phyloP scores from a whole-genome alignment of 2,329 filamentous ascomycete species.

The Cladophialophora immunda region DNA sequence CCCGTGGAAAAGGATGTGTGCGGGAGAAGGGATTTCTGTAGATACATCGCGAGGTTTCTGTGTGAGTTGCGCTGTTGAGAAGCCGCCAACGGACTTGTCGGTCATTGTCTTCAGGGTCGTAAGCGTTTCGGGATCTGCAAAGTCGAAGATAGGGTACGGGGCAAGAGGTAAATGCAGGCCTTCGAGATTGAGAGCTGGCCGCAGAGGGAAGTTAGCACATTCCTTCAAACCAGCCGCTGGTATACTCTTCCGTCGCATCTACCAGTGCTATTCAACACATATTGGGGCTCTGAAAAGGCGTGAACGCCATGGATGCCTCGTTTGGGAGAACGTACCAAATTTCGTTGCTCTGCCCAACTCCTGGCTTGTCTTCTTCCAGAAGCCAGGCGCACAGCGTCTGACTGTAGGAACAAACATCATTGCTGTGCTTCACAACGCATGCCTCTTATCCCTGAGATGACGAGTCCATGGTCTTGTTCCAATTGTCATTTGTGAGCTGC shows the following conservation, averaged over 20 bases:
- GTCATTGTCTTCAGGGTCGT: conserved; percentile 76
- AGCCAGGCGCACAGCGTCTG: conserved; percentile 40
- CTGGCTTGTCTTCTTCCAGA: conserved; percentile 40
- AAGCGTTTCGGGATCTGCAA: conserved; percentile 49
- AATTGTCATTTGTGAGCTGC: neutral
- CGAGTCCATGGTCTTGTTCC: neutral
- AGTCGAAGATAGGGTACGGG: conserved; percentile 40
- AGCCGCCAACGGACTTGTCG: conserved; percentile 86
- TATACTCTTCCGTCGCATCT: neutral
- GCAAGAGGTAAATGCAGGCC: conserved; percentile 32
- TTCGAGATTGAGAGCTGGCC: conserved; percentile 42
- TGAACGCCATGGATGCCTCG: neutral
- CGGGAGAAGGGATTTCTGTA: conserved; percentile 51
- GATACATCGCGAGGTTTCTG: conserved; percentile 62
- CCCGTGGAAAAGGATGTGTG: conserved; percentile 85
- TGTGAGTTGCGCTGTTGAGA: conserved; percentile 77
- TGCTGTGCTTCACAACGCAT: neutral
- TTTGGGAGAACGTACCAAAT: conserved; percentile 36
- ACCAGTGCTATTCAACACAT: neutral
- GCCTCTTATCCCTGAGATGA: neutral
- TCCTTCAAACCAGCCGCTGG: neutral
- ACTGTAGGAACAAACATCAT: conserved; percentile 37
- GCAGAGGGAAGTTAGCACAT: conserved; percentile 3
- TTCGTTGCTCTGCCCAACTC: conserved; percentile 39
- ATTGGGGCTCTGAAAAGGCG: neutral